Conservation (phyloP, 2,329 filamentous ascomycete genomes). For the Didymella exigua region DNA sequence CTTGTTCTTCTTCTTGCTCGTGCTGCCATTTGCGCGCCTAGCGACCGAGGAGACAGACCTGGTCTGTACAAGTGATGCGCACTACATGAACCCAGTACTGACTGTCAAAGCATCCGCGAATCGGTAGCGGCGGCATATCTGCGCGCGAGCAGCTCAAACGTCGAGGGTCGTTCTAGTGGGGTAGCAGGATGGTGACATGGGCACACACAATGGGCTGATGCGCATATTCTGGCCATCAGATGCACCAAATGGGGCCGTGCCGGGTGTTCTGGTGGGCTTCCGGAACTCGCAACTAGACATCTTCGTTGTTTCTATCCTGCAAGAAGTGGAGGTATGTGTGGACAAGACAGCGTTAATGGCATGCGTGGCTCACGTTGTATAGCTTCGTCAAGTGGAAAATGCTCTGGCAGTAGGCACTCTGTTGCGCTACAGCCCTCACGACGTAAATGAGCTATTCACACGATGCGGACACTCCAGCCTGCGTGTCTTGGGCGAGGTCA, state of each 20-base stretch:
- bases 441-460: conserved; percentile 78
- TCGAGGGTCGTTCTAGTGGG: conserved; percentile 84
- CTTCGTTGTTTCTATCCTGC: conserved; percentile 85
- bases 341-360: conserved; percentile 38
- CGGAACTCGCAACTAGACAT: conserved; percentile 89
- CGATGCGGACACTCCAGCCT: conserved; percentile 83
- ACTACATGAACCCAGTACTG: conserved; percentile 9
- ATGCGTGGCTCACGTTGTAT: conserved; percentile 12
- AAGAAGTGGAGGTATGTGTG: conserved; percentile 80
- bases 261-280: conserved; percentile 93
- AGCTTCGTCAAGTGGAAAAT: conserved; percentile 70
- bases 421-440: conserved; percentile 80
- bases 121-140: conserved; percentile 79
- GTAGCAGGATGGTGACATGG: conserved; percentile 65
- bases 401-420: conserved; percentile 83
- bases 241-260: conserved; percentile 71
- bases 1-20: conserved; percentile 80
- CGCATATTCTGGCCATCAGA: conserved; percentile 98
- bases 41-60: conserved; percentile 78
- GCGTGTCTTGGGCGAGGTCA: conserved; percentile 84
- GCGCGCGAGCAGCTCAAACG: conserved; percentile 93
- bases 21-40: conserved; percentile 82
- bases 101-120: conserved; percentile 74
- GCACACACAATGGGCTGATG: conserved; percentile 81
- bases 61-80: conserved; percentile 60